phyloP scores from a whole-genome alignment of 2,329 filamentous ascomycete species.

The Neonectria sp. region DNA sequence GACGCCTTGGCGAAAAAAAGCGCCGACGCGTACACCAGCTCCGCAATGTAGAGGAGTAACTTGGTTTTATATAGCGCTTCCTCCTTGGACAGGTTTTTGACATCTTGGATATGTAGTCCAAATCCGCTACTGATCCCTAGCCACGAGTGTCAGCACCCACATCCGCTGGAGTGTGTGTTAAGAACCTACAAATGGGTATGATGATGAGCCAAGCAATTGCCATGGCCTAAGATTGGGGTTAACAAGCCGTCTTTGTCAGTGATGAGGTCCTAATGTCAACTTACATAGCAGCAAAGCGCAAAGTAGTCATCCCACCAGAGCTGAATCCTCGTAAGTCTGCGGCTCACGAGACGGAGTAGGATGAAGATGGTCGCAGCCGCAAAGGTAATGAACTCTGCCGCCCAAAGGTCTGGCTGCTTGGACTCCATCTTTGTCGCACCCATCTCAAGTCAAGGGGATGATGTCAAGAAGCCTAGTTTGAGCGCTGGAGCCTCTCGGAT shows the following conservation, averaged over 20 bases:
- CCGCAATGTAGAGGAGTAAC: constrained; percentile 39
- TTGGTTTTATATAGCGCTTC: constrained; percentile 27
- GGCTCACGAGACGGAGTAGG: constrained; percentile 29
- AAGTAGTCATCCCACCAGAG: constrained; percentile 43
- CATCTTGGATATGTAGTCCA: constrained; percentile 36
- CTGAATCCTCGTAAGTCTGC: constrained; percentile 34
- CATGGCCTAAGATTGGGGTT: constrained; percentile 23
- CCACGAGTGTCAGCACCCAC: constrained; percentile 7
- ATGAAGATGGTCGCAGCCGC: constrained; percentile 34
- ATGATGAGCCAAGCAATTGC: constrained; percentile 38
- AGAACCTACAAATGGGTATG: constrained; percentile 31
- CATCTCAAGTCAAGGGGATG: not conserved
- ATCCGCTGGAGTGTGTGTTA: not conserved
- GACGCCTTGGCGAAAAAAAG: constrained; percentile 48
- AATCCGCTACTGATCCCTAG: constrained; percentile 37
- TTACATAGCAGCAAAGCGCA: constrained; percentile 36
- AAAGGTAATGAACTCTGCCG: constrained; percentile 35
- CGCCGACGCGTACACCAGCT: constrained; percentile 48
- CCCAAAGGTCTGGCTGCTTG: constrained; percentile 38
- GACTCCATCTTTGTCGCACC: constrained; percentile 22
- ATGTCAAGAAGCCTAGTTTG: too few species aligned
- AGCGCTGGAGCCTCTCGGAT: too few species aligned
- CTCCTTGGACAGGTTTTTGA: constrained; percentile 21
- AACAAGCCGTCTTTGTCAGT: not conserved
- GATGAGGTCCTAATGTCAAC: not conserved